Base-by-base conservation (phyloP, 495 filamentous ascomycete species). In the Xylaria scruposa region DNA sequence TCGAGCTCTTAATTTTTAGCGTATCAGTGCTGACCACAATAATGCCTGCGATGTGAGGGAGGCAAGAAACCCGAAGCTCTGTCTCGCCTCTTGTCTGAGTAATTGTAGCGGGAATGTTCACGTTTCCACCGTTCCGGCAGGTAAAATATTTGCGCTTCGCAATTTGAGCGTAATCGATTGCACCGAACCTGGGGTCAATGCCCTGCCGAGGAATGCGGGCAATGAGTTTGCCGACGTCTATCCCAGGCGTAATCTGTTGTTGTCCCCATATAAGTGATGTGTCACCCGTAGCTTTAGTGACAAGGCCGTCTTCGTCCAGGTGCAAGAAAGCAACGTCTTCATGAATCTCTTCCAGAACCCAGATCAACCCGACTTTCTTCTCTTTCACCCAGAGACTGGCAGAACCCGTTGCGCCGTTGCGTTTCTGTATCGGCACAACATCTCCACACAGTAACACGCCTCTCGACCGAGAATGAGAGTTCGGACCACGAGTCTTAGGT, bases 311-410 rank as follows among this genome's bases (percentile, higher is more conserved):
- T 51, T 91, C 87, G 75, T 95, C 93, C 31, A 94, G 86, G 33
- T 79, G 86, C 12, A 99, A 75, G 68, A 86, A 86, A 36, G 92
- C 94, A 46, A 95, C 90, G 78, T 99, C 94, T 83, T 99, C 96
- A 67, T 93, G 93, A 66, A 99, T 98, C 80, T 99, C 96, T 81
- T 99, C 96, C 5, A 99, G 78, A 19, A 99, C 96, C 96, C 96
- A 99, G 66, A 99, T 98, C 61, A 99, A 79, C 8, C 95, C 94
- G 58, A 94, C 93, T 54, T 89, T 88, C 79, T 99, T 99, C 80
- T 99, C 96, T 84, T 98, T 98, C 0, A 98, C 96, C 96, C 96
- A 99, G 40, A 99, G 84, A 78, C 94, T 98, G 46, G 96, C 96
- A 46, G 95, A 92, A 1, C 97, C 96, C 0, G 90, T 94, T 21